These are phyloP conservation scores for Ophiostoma ulmi DNA, from an alignment of 2,329 filamentous ascomycete genomes.

Conservation along the genomic window DNA sequence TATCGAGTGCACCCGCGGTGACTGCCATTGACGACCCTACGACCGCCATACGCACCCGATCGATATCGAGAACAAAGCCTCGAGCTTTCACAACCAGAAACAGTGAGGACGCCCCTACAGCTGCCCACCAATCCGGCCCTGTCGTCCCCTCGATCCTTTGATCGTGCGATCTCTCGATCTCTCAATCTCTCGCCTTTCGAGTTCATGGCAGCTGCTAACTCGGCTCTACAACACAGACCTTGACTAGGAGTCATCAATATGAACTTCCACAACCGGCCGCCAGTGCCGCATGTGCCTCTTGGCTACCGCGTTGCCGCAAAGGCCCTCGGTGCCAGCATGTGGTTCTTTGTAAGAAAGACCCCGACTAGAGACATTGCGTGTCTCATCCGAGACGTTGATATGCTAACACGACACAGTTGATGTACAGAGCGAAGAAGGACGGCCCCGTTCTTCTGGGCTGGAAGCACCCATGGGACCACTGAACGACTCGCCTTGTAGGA, in stretches of 20 bases:
- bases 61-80: background rate
- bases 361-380: slow-evolving; percentile 35
- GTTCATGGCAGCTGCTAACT: background rate
- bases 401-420: slow-evolving; percentile 54
- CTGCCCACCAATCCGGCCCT: background rate
- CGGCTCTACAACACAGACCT: background rate
- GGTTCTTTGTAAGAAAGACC: slow-evolving; percentile 74
- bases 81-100: background rate
- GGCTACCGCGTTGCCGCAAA: slow-evolving; percentile 84
- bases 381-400: slow-evolving; percentile 14
- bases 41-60: slow-evolving; percentile 9
- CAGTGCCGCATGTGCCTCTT: slow-evolving; percentile 45
- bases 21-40: slow-evolving; percentile 19
- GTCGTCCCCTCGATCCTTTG: background rate
- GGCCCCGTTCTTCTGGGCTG: slow-evolving; percentile 78
- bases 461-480: slow-evolving; percentile 98
- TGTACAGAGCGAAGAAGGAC: slow-evolving; percentile 96
- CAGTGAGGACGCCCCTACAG: background rate
- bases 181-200: background rate
- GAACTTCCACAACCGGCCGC: slow-evolving; percentile 29
- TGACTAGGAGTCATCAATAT: slow-evolving; percentile 12
- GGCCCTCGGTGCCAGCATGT: slow-evolving; percentile 90
- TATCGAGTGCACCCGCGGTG: slow-evolving; percentile 2
- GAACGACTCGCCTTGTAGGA: slow-evolving; percentile 33
- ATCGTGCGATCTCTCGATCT: background rate